Evolutionary conservation across 805 yeast genomes (phyloP), one percentile per base, ranked within the genome.

Genomic region (Lachancea sp.): DNA sequence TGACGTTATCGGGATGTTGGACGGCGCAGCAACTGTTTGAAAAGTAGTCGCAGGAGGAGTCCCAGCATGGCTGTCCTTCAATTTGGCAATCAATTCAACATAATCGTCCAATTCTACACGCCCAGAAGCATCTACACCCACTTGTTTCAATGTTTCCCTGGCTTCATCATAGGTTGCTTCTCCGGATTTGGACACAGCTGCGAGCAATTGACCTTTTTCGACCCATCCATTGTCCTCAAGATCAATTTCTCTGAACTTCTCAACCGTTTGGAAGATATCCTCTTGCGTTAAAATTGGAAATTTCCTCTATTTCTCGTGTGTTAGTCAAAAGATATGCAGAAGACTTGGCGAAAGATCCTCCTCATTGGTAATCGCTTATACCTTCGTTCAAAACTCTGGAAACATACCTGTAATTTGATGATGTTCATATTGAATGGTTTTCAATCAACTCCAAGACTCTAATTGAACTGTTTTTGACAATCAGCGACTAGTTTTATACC

Each of bases 61-160:
- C 13, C 49, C 55, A 4, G 47, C 40, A 20, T 49, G 49, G 11
- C 54, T 20, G 34, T 55, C 90, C 56, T 81, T 82, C 48, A 89
- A 71, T 59, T 86, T 87, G 23, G 95, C 84, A 41, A 83, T 74
- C 52, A 92, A 68, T 51, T 81, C 83, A 24, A 90, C 97, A 57
- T 78, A 92, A 60, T 92, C 98, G 45, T 92, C 98, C 58, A 92
- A 69, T 62, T 92, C 98, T 40, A 92, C 97, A 58, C 85, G 90
- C 19, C 98, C 98, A 4, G 95, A 83, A 12, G 97, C 95, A 65
- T 92, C 98, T 24, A 92, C 95, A 50, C 82, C 80, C 36, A 88
- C 97, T 39, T 75, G 76, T 60, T 92, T 92, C 59, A 92, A 73
- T 2, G 97, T 85, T 62, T 88, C 95, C 68, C 98, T 81, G 18